Base-by-base conservation (phyloP, 2,329 filamentous ascomycete genomes). In the Colletotrichum cordylinicola region DNA sequence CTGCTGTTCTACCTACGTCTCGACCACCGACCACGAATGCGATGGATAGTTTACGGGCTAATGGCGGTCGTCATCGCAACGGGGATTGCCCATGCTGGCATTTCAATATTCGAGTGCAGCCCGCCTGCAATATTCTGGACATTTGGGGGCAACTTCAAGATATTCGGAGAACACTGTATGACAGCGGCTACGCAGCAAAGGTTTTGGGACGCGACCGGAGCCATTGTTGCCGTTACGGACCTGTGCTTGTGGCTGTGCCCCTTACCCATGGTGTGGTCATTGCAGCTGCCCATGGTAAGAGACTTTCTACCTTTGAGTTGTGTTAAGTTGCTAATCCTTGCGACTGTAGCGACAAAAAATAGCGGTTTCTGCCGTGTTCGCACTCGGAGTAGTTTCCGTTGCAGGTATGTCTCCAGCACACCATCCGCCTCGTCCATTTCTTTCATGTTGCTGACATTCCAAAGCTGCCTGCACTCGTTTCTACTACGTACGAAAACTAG, bases 321-420 rank as follows among this genome's bases (percentile, higher is more conserved):
- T 21, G n/a, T 13, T 4, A 0, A 4, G 18, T 48, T 8, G 1
- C 43, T 48, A 2, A 48, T 7, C 0, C 18, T 7, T 21, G 3
- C 3, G 3, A 4, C n/a, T 1, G 12, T 1, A 48, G 43, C 43
- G 43, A 8, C 43, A 48, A 10, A 48, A 21, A 4, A 48, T 48
- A 0, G 43, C 43, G 10, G 43, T 48, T 48, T 48, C 43, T 21
- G 43, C 43, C 1, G 43, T 48, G 13, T 48, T 48, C 13, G 43
- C 43, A 3, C 43, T 48, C 1, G 43, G 43, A 1, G 13, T 48
- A 12, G n/a, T 48, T 4, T 48, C 43, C 0, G 43, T 48, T 21
- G 43, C 43, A 48, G 43, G 43, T 48, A 48, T 21, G 43, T 48
- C 43, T 21, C 10, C 1, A 48, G 43, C 43, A 21, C 4, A 2